phyloP scores from a whole-genome alignment of 257 asterid genomes.

The Ehretia macrophylla region DNA sequence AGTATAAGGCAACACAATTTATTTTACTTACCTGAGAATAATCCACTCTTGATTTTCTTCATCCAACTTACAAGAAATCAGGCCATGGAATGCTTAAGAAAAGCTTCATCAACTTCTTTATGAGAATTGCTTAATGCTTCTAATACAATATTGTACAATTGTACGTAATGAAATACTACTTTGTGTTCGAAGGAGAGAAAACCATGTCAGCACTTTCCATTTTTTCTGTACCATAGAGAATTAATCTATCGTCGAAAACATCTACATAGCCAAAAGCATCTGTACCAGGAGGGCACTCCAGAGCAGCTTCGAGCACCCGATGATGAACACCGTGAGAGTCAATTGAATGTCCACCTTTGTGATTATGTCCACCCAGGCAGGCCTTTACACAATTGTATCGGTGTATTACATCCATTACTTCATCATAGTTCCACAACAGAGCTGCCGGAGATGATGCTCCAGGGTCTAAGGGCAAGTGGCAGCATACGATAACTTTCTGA shows the following conservation, averaged over 20 bases:
- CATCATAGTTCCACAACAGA: slow-evolving; percentile 75
- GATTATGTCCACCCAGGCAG: slow-evolving; percentile 83
- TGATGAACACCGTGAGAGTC: slow-evolving; percentile 84
- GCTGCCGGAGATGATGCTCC: slow-evolving; percentile 52
- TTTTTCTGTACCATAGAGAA: slow-evolving; percentile 61
- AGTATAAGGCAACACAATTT: too few relatives aligned
- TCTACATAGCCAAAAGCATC: slow-evolving; percentile 69
- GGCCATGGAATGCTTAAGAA: too few relatives aligned
- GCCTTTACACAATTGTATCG: slow-evolving; percentile 72
- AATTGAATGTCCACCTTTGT: slow-evolving; percentile 60
- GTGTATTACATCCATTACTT: slow-evolving; percentile 87
- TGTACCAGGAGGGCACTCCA: slow-evolving; percentile 87
- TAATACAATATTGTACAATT: neutral
- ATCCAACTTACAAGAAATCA: too few relatives aligned
- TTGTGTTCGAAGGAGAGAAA: slow-evolving; percentile 30
- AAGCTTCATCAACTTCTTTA: too few relatives aligned
- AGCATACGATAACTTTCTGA: slow-evolving; percentile 73
- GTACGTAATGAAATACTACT: neutral
- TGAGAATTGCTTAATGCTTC: too few relatives aligned
- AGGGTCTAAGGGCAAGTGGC: slow-evolving; percentile 78
- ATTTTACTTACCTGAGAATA: too few relatives aligned
- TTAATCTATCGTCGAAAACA: slow-evolving; percentile 59
- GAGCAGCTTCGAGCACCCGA: slow-evolving; percentile 83
- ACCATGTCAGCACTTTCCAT: slow-evolving; percentile 65
- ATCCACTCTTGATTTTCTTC: too few relatives aligned